Base-by-base conservation (phyloP, 208 protist genomes). In the Trypanosoma mega region DNA sequence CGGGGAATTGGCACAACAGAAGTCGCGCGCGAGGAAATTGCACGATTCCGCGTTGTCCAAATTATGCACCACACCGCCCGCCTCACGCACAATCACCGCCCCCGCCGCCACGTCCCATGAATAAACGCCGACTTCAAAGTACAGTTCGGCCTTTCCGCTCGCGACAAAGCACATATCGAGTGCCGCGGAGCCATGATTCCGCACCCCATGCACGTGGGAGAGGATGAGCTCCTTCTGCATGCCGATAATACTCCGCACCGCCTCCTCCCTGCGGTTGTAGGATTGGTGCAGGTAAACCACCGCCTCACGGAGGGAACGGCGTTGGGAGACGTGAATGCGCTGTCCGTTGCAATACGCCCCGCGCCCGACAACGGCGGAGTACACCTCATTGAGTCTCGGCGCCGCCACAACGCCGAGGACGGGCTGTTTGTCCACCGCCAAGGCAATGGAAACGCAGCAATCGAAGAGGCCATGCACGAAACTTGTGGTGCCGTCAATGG, bases 101-200 rank as follows among this genome's bases (percentile, higher is more conserved):
- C 78, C 87, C 4, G 91, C 91, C 1, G 85, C 84, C 31, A 85
- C 75, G 48, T 92, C 82, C 86, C 85, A 96, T 18, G 82, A 58
- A 9, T 88, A 51, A 37, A 90, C 74, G n/a, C 82, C 84, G 0
- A 82, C 87, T 37, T 93, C 81, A 41, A 89, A 80, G 55, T 84
- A 94, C 27, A 86, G 51, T 26, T 94, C 88, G 11, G 77, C 83
- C 26, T 76, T 68, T 2, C 91, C 91, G 4, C 70, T 71, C 0
- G 87, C 91, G 9, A 96, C 84, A 34, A 84, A 82, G 60, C 90
- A 96, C 87, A 96, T 94, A 36, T 93, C 80, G 34, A 96, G 68
- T 24, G 87, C 90, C 6, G 76, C 67, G 6, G 82, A 71, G 3
- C 85, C 90, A 43, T 88, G 65, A 56, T 53, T 80, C n/a, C 91